phyloP scores from a whole-genome alignment of 192 early-diverging fungal species.

The Glomus cerebriforme region DNA sequence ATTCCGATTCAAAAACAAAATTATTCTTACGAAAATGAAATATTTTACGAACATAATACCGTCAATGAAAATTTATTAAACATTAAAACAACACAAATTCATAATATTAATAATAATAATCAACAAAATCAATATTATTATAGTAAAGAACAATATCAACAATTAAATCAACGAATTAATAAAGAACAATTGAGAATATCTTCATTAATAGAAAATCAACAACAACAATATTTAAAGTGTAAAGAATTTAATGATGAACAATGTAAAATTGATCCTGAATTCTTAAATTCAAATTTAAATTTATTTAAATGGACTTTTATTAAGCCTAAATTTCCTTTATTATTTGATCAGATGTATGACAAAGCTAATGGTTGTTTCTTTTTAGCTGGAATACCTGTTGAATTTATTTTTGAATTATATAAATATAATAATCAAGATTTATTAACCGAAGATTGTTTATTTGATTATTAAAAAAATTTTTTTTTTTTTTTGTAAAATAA shows the following conservation, averaged over 20 bases:
- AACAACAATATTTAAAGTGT: not conserved
- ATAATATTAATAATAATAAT: not conserved
- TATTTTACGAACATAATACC: not conserved
- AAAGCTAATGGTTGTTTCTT: not conserved
- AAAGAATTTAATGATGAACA: not conserved
- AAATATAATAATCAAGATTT: not conserved
- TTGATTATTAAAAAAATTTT: too few relatives aligned
- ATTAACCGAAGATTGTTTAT: not conserved
- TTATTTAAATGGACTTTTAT: not conserved
- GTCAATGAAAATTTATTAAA: not conserved
- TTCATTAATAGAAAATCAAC: not conserved
- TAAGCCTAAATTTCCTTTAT: not conserved
- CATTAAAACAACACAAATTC: not conserved
- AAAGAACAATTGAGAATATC: not conserved
- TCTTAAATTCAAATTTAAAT: not conserved
- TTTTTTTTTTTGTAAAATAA: too few relatives aligned
- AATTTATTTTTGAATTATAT: not conserved
- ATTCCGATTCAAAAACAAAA: not conserved
- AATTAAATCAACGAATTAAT: not conserved
- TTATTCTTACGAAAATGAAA: not conserved
- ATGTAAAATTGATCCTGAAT: not conserved
- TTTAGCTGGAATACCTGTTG: not conserved
- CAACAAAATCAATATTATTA: too few relatives aligned
- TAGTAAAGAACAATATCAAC: not conserved
- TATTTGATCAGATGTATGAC: not conserved